Evolutionary conservation across 768 basidiomycete genomes (phyloP).

Genomic region (Mrakia frigida): DNA sequence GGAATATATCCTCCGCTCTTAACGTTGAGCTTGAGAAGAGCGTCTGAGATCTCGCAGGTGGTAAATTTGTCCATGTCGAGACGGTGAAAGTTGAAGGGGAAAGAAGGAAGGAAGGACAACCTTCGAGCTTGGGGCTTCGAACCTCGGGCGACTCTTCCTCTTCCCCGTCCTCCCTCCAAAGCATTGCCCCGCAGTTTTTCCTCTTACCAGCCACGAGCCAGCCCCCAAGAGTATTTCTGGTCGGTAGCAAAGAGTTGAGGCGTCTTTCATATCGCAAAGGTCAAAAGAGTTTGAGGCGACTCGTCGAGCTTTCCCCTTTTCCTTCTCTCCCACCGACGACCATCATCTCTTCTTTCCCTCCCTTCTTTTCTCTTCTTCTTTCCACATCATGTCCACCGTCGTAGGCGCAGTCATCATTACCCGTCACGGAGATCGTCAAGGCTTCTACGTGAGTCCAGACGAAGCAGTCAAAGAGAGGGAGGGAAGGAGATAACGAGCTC

Average conservation of each 20-base stretch:
- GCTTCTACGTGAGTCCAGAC: constrained; percentile 23
- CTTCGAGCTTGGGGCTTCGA: background rate
- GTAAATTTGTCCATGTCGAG: constrained; percentile 4
- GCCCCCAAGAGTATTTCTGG: too few relatives aligned
- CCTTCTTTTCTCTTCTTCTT: background rate
- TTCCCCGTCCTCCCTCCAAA: too few relatives aligned
- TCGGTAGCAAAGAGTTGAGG: too few relatives aligned
- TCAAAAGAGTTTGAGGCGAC: too few relatives aligned
- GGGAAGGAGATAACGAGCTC: too few relatives aligned
- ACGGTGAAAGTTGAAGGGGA: background rate
- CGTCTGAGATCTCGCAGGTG: constrained; percentile 31
- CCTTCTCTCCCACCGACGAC: background rate
- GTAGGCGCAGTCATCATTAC: constrained; percentile 30
- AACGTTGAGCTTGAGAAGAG: constrained; percentile 19
- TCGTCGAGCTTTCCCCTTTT: too few relatives aligned
- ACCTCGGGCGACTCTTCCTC: too few relatives aligned
- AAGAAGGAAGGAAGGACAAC: background rate
- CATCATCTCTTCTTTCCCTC: background rate
- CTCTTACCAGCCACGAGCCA: background rate
- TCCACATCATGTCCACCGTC: constrained; percentile 20
- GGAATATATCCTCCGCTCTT: constrained; percentile 20
- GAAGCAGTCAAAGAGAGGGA: constrained; percentile 14
- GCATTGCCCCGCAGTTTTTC: background rate
- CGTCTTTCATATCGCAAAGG: too few relatives aligned
- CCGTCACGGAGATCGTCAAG: constrained; percentile 31